Percentiles rank a stretch among this genome's conserved stretches.
These are phyloP conservation scores for Salicornia ramosissima DNA, from an alignment of 148 eudicot genomes.

Conservation along the genomic window DNA sequence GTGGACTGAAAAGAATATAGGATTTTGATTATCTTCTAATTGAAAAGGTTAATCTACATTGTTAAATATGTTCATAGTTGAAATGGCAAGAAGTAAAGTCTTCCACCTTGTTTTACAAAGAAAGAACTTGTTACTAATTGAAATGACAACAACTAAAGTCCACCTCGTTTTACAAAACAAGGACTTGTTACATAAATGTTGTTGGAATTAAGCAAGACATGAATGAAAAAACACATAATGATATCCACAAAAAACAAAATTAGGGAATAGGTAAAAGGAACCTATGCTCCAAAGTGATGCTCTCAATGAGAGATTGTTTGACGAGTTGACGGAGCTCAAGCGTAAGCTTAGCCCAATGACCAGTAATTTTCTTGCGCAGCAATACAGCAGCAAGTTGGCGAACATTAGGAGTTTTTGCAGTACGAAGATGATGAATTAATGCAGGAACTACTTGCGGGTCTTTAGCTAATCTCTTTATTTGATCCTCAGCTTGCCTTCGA, in stretches of 20 bases:
- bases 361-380: conserved; percentile 95
- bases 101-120: not conserved
- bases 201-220: too few species aligned
- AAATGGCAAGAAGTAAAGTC: not conserved
- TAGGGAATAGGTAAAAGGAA: not conserved
- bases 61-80: too few species aligned
- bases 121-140: too few species aligned
- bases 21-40: not conserved
- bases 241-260: too few species aligned
- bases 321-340: conserved; percentile 63
- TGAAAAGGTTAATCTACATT: not conserved
- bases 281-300: conserved; percentile 93
- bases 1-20: conserved; percentile 52
- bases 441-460: conserved; percentile 90
- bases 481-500: conserved; percentile 87
- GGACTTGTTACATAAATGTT: too few species aligned
- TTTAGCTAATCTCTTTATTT: conserved; percentile 79
- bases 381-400: conserved; percentile 93
- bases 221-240: not conserved
- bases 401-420: conserved; percentile 90
- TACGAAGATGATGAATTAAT: conserved; percentile 78
- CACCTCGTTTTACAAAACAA: too few species aligned
- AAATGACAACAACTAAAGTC: too few species aligned
- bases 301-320: conserved; percentile 79
- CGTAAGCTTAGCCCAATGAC: conserved; percentile 82